Conservation (phyloP, 164 flowering plant genomes). For the Amborella trichopoda region DNA sequence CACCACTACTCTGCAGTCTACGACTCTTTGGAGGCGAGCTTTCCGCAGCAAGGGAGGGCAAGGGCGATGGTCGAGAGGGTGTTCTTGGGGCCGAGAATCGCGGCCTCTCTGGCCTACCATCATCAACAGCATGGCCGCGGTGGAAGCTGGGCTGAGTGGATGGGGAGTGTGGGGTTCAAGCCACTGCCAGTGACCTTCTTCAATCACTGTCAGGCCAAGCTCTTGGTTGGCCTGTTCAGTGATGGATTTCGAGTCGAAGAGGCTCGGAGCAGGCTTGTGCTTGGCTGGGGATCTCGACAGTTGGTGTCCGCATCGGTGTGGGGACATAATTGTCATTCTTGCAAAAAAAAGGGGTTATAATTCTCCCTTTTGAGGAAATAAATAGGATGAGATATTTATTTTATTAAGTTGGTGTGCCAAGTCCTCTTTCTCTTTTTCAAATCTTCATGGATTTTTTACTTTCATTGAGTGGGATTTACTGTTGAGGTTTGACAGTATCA, state of each 20-base stretch:
- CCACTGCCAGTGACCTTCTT: constrained; percentile 40
- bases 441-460: no score
- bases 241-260: constrained; percentile 73
- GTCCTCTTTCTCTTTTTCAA: no score
- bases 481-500: no score
- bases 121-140: constrained; percentile 15
- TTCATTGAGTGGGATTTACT: no score
- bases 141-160: constrained; percentile 37
- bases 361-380: no score
- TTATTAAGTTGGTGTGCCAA: no score
- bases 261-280: constrained; percentile 34
- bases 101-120: constrained; percentile 38
- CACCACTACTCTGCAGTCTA: constrained; percentile 65
- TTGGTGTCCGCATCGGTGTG: constrained; percentile 66
- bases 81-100: constrained; percentile 57
- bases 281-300: constrained; percentile 65
- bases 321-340: no score
- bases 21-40: constrained; percentile 71
- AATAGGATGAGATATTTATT: no score
- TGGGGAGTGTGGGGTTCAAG: constrained; percentile 29
- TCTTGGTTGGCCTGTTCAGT: constrained; percentile 51
- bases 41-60: constrained; percentile 54
- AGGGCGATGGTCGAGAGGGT: constrained; percentile 56
- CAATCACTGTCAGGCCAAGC: constrained; percentile 71
- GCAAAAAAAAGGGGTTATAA: no score